phyloP scores from a whole-genome alignment of 192 early-diverging fungal species.

The Piromyces sp. region DNA sequence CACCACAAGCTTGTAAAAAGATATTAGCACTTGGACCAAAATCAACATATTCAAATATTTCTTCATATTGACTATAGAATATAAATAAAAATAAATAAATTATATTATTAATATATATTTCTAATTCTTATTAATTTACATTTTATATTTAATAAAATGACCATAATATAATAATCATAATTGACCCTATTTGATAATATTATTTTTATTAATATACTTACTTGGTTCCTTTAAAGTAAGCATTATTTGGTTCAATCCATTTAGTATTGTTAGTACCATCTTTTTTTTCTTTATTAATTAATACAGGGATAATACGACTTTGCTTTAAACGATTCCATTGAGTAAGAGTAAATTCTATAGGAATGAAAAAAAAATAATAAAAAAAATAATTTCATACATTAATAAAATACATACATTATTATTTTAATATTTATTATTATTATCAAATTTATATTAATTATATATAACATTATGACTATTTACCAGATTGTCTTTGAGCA shows the following conservation, averaged over 20 bases:
- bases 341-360: slow-evolving; percentile 2
- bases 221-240: slow-evolving; percentile 18
- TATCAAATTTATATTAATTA: too few species aligned
- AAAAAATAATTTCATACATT: too few species aligned
- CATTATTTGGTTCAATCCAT: slow-evolving; percentile 9
- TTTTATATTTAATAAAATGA: too few species aligned
- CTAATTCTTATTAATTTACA: too few species aligned
- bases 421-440: too few species aligned
- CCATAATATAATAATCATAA: too few species aligned
- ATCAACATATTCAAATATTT: slow-evolving; percentile 28
- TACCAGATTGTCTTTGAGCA: slow-evolving; percentile 19
- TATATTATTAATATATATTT: not conserved
- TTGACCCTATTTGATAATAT: too few species aligned
- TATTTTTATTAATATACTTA: not conserved
- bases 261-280: slow-evolving; percentile 7
- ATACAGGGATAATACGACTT: slow-evolving; percentile 6
- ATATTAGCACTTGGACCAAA: slow-evolving; percentile 54
- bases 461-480: too few species aligned
- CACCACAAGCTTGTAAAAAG: slow-evolving; percentile 69
- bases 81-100: slow-evolving; percentile 17
- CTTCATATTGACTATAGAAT: slow-evolving; percentile 25
- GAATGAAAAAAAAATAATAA: too few species aligned
- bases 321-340: slow-evolving; percentile 6
- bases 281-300: slow-evolving; percentile 1
- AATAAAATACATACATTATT: too few species aligned